phyloP scores from a whole-genome alignment of 2,329 filamentous ascomycete species.

The Fusarium albosuccineum region DNA sequence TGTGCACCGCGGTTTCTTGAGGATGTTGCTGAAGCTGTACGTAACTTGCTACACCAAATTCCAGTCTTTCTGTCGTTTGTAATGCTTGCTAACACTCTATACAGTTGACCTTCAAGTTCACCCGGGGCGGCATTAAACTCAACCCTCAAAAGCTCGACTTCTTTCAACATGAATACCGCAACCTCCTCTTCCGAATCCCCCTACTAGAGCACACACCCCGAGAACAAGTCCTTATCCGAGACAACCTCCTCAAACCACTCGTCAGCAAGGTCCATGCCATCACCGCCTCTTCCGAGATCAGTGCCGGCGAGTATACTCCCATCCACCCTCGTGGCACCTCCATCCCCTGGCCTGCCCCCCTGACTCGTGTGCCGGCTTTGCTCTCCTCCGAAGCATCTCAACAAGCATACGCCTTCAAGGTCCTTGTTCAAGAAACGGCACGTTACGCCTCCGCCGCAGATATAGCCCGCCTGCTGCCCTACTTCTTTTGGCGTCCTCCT shows the following conservation, averaged over 20 bases:
- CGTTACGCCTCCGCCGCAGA: constrained; percentile 41
- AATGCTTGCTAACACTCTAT: constrained; percentile 40
- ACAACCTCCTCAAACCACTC: constrained; percentile 41
- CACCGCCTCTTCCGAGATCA: constrained; percentile 30
- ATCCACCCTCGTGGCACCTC: constrained; percentile 38
- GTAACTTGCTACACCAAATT: constrained; percentile 40
- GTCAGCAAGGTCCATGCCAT: constrained; percentile 44
- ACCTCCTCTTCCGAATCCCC: constrained; percentile 49
- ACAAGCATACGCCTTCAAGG: constrained; percentile 40
- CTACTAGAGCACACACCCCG: constrained; percentile 36
- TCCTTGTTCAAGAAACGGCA: constrained; percentile 38
- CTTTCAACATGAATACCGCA: constrained; percentile 77
- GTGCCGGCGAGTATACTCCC: constrained; percentile 8
- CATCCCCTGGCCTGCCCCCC: constrained; percentile 41
- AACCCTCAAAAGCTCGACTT: constrained; percentile 83
- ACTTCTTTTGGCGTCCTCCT: constrained; percentile 56
- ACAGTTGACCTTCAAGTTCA: constrained; percentile 88
- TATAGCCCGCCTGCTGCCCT: constrained; percentile 50
- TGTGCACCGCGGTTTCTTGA: constrained; percentile 64
- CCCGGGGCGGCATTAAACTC: constrained; percentile 88
- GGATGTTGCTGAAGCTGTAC: constrained; percentile 77
- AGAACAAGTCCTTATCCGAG: constrained; percentile 34
- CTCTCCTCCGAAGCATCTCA: constrained; percentile 27
- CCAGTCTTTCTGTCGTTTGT: fast-evolving
- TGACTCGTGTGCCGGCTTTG: constrained; percentile 47